phyloP scores from a whole-genome alignment of 495 filamentous ascomycete genomes.

The Lichenothelia convexa region DNA sequence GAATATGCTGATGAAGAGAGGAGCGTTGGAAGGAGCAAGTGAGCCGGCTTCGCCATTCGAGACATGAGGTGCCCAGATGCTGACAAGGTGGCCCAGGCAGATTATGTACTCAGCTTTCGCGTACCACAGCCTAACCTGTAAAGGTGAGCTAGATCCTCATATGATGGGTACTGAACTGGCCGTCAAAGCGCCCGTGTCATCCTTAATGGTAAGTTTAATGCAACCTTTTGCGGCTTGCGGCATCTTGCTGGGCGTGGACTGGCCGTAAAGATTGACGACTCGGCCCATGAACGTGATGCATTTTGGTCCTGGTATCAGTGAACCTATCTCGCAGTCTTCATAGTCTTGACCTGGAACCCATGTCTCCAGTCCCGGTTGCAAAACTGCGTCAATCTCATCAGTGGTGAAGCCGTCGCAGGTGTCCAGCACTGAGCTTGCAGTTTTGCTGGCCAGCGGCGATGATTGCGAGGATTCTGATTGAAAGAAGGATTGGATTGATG shows the following conservation, averaged over 20 bases:
- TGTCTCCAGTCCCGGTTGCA: constrained; percentile 22
- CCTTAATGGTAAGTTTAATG: constrained; percentile 36
- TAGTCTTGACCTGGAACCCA: constrained; percentile 40
- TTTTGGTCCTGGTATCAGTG: constrained; percentile 32
- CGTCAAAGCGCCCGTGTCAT: constrained; percentile 36
- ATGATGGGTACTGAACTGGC: too few relatives aligned
- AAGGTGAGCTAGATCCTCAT: constrained; percentile 1
- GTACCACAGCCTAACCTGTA: constrained; percentile 21
- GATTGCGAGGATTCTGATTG: constrained; percentile 1
- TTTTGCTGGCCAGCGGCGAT: background rate
- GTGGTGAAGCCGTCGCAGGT: constrained; percentile 33
- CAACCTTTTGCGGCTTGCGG: constrained; percentile 27
- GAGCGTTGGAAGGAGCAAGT: constrained; percentile 16
- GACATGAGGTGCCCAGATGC: constrained; percentile 20
- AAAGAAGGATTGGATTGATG: constrained; percentile 10
- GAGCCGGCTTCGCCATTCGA: constrained; percentile 17
- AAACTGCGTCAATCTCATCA: constrained; percentile 24
- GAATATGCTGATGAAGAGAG: constrained; percentile 29
- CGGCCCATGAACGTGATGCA: constrained; percentile 37
- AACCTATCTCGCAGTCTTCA: constrained; percentile 28
- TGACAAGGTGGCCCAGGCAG: constrained; percentile 20
- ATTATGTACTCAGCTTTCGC: constrained; percentile 13
- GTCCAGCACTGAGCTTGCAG: constrained; percentile 1
- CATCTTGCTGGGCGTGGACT: constrained; percentile 19
- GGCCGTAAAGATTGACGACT: constrained; percentile 36